Conservation (phyloP, 192 early-diverging fungal species). For the Podila horticola region DNA sequence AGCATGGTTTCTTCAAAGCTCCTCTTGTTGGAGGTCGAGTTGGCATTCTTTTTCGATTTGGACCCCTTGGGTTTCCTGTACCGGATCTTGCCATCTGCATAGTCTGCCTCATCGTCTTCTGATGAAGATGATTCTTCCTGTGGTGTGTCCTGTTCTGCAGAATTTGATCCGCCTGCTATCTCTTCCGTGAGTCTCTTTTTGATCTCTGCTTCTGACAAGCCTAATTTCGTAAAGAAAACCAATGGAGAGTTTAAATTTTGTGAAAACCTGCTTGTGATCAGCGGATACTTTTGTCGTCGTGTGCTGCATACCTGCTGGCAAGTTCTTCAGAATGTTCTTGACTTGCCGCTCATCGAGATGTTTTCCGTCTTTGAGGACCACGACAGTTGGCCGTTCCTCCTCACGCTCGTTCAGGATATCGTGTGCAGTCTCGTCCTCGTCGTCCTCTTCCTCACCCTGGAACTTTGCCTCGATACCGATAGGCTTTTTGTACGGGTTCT, state of each 20-base stretch:
- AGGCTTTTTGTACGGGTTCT: conserved; percentile 45
- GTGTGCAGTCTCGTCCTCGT: conserved; percentile 39
- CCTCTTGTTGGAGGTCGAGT: conserved; percentile 4
- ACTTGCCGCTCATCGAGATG: conserved; percentile 54
- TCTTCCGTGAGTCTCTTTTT: conserved; percentile 28
- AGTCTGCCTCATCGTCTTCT: conserved; percentile 22
- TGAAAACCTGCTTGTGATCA: too few species aligned
- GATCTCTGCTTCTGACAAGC: conserved; percentile 42
- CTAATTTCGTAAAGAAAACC: not conserved
- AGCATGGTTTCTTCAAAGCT: conserved; percentile 30
- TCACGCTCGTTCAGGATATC: conserved; percentile 46
- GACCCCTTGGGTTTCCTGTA: conserved; percentile 43
- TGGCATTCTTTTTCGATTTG: not conserved
- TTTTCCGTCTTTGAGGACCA: conserved; percentile 51
- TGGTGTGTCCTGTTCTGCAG: conserved; percentile 1
- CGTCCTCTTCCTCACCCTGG: conserved; percentile 33
- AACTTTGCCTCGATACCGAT: conserved; percentile 52
- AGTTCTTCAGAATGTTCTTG: conserved; percentile 37
- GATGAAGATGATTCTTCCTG: not conserved
- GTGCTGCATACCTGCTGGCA: conserved; percentile 22
- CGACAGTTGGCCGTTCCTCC: conserved; percentile 48
- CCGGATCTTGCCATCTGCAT: conserved; percentile 50
- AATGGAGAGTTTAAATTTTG: not conserved
- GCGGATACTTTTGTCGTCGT: not conserved
- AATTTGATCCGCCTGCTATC: not conserved